These are phyloP conservation scores for Cercospora sojina DNA, from an alignment of 2,329 filamentous ascomycete genomes.

Conservation along the genomic window DNA sequence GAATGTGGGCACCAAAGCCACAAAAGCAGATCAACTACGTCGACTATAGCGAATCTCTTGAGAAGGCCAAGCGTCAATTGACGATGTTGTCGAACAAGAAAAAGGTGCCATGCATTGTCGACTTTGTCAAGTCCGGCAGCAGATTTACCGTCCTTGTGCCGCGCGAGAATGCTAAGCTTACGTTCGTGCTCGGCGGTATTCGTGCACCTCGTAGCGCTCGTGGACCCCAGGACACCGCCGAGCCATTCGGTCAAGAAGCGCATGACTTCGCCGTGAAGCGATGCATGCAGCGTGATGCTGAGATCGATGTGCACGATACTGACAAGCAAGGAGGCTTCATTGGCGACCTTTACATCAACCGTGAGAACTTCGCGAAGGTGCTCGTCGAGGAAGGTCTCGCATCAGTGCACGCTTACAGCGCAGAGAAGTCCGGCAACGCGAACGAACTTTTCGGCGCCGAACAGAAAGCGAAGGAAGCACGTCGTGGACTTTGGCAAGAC, in stretches of 20 bases:
- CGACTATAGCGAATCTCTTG: constrained; percentile 87
- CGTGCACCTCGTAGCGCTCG: constrained; percentile 84
- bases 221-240: constrained; percentile 73
- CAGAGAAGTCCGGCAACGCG: constrained; percentile 89
- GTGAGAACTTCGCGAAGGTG: constrained; percentile 91
- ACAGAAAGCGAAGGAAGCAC: constrained; percentile 80
- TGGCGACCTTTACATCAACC: constrained; percentile 86
- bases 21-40: constrained; percentile 78
- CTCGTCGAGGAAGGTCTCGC: constrained; percentile 93
- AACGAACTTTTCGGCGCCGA: constrained; percentile 85
- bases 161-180: constrained; percentile 90
- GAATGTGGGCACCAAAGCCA: constrained; percentile 91
- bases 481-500: constrained; percentile 87
- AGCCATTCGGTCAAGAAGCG: constrained; percentile 94
- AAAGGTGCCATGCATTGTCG: constrained; percentile 88
- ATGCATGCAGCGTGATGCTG: constrained; percentile 90
- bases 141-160: constrained; percentile 90
- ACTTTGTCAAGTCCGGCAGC: constrained; percentile 96
- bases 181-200: constrained; percentile 89
- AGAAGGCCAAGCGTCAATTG: constrained; percentile 94
- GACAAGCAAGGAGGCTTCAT: constrained; percentile 99
- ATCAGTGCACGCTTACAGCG: constrained; percentile 89
- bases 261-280: constrained; percentile 85
- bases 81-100: constrained; percentile 85
- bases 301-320: constrained; percentile 90